Conservation (phyloP, 2,329 filamentous ascomycete species). For the Phaeosphaeriaceae sp. region DNA sequence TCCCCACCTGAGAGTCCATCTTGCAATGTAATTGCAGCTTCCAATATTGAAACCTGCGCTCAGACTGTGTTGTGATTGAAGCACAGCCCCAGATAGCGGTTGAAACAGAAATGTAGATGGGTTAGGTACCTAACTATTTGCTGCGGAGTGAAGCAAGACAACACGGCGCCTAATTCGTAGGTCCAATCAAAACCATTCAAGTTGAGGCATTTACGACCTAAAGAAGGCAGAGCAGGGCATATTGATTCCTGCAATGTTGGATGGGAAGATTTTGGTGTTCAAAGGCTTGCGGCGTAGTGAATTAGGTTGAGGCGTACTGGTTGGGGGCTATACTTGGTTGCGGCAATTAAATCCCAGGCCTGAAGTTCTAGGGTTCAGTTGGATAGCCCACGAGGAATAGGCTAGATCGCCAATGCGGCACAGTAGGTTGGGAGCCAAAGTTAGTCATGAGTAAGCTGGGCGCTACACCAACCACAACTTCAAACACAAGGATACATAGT, state of each 20-base stretch:
- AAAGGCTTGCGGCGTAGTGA: neutral
- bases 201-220: neutral
- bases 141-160: neutral
- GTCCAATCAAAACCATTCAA: neutral
- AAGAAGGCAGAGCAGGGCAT: too few species aligned
- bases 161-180: neutral
- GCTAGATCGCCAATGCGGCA: neutral
- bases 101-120: neutral
- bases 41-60: neutral
- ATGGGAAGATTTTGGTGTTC: neutral
- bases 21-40: neutral
- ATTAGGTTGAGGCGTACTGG: neutral
- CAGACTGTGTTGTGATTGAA: neutral
- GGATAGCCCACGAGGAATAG: too few species aligned
- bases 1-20: neutral
- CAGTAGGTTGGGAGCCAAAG: neutral
- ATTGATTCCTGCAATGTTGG: neutral
- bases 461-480: neutral
- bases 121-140: neutral
- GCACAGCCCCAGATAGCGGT: neutral
- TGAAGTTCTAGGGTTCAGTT: neutral
- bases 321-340: too few species aligned
- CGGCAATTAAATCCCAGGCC: neutral
- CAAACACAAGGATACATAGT: neutral
- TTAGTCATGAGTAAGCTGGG: neutral